Evolutionary conservation across 2,329 filamentous ascomycete genomes (phyloP), one percentile per base, ranked within the genome.

Genomic region (Claviceps capensis): DNA sequence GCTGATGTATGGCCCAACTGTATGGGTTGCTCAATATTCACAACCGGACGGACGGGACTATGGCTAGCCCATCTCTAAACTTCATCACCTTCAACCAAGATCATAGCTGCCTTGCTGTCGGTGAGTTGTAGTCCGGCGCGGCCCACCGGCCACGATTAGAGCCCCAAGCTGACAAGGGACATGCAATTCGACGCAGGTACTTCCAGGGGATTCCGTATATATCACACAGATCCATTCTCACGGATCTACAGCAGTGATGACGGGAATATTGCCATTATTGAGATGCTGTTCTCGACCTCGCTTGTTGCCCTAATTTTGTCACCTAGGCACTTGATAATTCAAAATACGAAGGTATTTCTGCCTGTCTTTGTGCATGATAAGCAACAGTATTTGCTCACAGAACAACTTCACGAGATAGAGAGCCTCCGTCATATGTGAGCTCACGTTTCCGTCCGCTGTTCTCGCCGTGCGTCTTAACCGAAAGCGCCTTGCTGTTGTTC

Each of bases 51-150:
- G 51, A 49, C 47, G 51, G 55, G 55, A 72, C 60, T 55, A 88
- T 88, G 83, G 72, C 82, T 57, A 76, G 65, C 57, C 83, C 85
- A 67, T 73, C 82, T 48, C 88, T 97, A 74, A 98, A 98, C 71
- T 98, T 95, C 72, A 88, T 98, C 62, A 96, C 91, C 43, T 98
- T 97, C 72, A 98, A 98, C 71, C 93, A 98, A 75, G 93, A 98
- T 75, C 89, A 95, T 74, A 95, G 87, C 77, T 91, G 91, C 69
- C 78, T 98, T 58, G 91, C 91, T 72, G 90, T 98, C 61, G 91
- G 88, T 89, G 75, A 64, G 83, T 69, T 52, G 22, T 34, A 50
- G 50, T 26, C 46, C 23, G 50, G 43, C 38, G 52, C 52, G 53
- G 49, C 37, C 43, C 47, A 19, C n/a, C 48, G 48, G 16, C 45